phyloP scores from a whole-genome alignment of 176 grass and related monocot genomes.

The Calamus simplicifolius region DNA sequence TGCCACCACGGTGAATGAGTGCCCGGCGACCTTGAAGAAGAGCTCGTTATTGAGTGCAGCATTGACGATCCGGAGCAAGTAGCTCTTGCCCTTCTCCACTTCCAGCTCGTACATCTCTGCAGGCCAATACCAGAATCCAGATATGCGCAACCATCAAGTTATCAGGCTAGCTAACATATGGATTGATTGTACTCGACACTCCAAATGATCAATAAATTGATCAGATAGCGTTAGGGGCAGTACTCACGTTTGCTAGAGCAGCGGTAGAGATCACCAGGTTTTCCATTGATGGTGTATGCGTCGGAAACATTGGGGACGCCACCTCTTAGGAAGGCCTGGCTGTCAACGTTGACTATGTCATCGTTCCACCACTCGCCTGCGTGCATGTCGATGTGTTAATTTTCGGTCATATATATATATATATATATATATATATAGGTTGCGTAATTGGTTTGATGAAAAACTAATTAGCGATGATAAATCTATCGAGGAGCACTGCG shows the following conservation, averaged over 20 bases:
- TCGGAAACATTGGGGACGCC: conserved; percentile 20
- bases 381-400: neutral
- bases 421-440: too few relatives aligned
- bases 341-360: conserved; percentile 38
- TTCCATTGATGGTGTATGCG: conserved; percentile 55
- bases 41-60: conserved; percentile 52
- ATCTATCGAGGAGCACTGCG: too few relatives aligned
- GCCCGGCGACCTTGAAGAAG: conserved; percentile 66
- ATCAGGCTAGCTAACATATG: too few relatives aligned
- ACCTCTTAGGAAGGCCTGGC: conserved; percentile 20
- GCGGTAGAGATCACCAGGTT: conserved; percentile 18
- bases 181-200: too few relatives aligned
- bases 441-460: too few relatives aligned
- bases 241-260: conserved; percentile 7
- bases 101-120: conserved; percentile 18
- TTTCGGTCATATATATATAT: too few relatives aligned
- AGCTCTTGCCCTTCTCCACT: conserved; percentile 26
- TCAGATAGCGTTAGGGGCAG: neutral
- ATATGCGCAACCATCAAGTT: too few relatives aligned
- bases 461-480: too few relatives aligned
- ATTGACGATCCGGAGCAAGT: conserved; percentile 57
- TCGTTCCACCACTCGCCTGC: conserved; percentile 51
- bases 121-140: neutral
- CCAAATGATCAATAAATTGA: too few relatives aligned
- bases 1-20: conserved; percentile 49